Evolutionary conservation across 1,284 basidiomycete species (phyloP).

Genomic region (Caloboletus firmus): DNA sequence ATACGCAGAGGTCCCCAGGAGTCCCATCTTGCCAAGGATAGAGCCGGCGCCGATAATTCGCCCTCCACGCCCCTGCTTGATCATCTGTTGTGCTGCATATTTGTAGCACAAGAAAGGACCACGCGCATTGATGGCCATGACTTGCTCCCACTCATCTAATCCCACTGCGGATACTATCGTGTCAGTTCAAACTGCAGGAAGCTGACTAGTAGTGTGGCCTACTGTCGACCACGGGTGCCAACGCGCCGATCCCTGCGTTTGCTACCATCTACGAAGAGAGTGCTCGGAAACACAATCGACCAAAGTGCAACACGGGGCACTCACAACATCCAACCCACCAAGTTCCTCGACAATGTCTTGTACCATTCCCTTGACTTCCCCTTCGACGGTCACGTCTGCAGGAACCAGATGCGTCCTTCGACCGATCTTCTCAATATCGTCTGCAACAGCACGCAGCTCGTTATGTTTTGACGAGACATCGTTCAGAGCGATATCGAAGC

Average conservation of each 20-base stretch:
- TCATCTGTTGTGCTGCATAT: constrained; percentile 1
- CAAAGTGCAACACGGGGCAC: background rate
- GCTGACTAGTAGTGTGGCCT: too few species aligned
- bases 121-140: background rate
- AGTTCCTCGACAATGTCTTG: background rate
- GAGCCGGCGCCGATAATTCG: constrained; percentile 5
- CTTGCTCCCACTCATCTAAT: background rate
- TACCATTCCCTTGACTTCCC: constrained; percentile 10
- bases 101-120: background rate
- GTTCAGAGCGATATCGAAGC: constrained; percentile 11
- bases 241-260: background rate
- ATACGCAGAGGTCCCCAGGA: background rate
- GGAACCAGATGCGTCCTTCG: constrained; percentile 1
- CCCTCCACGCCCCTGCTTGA: constrained; percentile 4
- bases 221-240: too few species aligned
- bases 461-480: constrained; percentile 7
- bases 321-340: constrained; percentile 13
- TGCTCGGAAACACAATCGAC: too few species aligned
- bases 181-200: too few species aligned
- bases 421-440: constrained; percentile 7
- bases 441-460: background rate
- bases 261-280: constrained; percentile 9
- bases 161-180: background rate
- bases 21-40: background rate
- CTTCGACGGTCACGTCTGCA: constrained; percentile 9